Percentiles rank a stretch among this genome's conserved stretches.
Evolutionary conservation across 148 eudicot species (phyloP).

Genomic region (Dianthus caryophyllus): DNA sequence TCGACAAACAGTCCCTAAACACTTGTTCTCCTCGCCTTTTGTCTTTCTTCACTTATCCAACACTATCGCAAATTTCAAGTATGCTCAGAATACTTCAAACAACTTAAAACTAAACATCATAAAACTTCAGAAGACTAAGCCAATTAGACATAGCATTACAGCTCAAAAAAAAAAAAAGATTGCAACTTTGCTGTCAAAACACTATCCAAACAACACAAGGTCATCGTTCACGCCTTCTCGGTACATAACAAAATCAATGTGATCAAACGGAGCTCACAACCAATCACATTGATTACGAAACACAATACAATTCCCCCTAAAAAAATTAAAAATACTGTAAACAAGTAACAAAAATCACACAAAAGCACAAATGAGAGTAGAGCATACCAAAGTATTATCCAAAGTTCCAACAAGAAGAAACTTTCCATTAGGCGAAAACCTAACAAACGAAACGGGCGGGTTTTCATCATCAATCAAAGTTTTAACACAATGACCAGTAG

Average conservation of each 20-base stretch:
- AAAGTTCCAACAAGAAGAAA: slow-evolving; percentile 83
- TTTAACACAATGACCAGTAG: slow-evolving; percentile 94
- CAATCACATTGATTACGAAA: not conserved
- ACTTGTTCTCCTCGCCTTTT: no score
- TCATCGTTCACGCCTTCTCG: not conserved
- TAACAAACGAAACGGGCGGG: slow-evolving; percentile 84
- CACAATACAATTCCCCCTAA: not conserved
- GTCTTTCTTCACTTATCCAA: no score
- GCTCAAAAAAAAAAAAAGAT: not conserved
- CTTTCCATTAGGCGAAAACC: slow-evolving; percentile 93
- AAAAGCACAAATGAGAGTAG: not conserved
- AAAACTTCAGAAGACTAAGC: no score
- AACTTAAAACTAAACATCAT: no score
- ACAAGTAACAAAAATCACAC: not conserved
- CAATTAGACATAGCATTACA: not conserved
- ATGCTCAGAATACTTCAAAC: no score
- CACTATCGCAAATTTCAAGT: no score
- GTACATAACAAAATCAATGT: not conserved
- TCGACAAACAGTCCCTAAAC: no score
- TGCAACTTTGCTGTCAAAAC: no score
- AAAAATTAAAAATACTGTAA: no score
- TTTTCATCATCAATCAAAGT: slow-evolving; percentile 92
- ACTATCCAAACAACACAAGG: not conserved
- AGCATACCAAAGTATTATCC: slow-evolving; percentile 80
- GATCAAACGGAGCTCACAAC: not conserved